These are phyloP conservation scores for Lyophyllum atratum DNA, from an alignment of 768 basidiomycete genomes.

Conservation along the genomic window DNA sequence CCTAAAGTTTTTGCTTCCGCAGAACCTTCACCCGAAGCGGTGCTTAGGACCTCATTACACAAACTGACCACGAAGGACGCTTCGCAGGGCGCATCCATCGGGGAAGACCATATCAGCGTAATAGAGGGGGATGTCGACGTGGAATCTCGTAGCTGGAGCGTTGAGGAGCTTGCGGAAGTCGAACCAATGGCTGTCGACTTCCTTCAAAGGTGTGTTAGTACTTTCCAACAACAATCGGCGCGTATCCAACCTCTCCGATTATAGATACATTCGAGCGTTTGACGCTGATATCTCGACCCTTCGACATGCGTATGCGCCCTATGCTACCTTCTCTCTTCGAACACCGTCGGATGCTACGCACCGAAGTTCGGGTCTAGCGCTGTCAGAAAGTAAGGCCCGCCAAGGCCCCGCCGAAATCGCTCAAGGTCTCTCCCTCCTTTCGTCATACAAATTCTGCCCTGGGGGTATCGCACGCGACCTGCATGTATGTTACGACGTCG, in stretches of 20 bases:
- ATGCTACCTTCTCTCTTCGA: slow-evolving; percentile 28
- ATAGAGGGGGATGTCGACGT: background rate
- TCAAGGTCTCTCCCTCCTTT: background rate
- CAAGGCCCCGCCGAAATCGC: slow-evolving; percentile 18
- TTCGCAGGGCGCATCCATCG: background rate
- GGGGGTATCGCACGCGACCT: background rate
- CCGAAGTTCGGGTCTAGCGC: slow-evolving; percentile 11
- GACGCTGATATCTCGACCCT: slow-evolving; percentile 27
- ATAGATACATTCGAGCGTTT: slow-evolving; percentile 26
- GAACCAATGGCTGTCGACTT: slow-evolving; percentile 16
- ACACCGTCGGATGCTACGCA: background rate
- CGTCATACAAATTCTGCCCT: slow-evolving; percentile 25
- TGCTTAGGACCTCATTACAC: background rate
- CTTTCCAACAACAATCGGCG: background rate
- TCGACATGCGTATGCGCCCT: slow-evolving; percentile 25
- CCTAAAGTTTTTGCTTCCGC: background rate
- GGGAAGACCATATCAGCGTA: background rate
- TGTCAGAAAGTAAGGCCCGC: background rate
- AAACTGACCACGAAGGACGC: background rate
- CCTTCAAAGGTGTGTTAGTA: slow-evolving; percentile 10
- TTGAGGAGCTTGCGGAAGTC: slow-evolving; percentile 5
- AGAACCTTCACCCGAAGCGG: background rate
- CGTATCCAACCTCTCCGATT: slow-evolving; percentile 3
- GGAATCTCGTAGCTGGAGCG: background rate
- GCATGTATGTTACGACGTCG: slow-evolving; percentile 26